Evolutionary conservation across 2,329 filamentous ascomycete species (phyloP).

Genomic region (Hymenoscyphus fraxineus): DNA sequence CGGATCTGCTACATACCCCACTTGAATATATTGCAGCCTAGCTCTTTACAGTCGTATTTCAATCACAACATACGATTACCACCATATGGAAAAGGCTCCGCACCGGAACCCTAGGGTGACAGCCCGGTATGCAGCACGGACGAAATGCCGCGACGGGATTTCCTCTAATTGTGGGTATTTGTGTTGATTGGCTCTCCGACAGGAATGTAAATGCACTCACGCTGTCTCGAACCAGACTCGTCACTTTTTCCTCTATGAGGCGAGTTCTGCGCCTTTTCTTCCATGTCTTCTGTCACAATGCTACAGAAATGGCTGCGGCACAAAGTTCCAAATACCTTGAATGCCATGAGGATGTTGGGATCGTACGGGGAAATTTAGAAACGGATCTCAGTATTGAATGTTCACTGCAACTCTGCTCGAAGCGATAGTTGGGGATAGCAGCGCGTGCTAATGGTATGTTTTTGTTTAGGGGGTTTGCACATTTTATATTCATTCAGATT

Average conservation of each 20-base stretch:
- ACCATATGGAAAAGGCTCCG: background rate
- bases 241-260: background rate
- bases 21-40: background rate
- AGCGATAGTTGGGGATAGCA: background rate
- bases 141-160: background rate
- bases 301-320: background rate
- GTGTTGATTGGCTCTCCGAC: background rate
- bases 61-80: background rate
- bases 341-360: constrained; percentile 1
- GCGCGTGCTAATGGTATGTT: background rate
- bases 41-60: background rate
- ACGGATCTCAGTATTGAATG: background rate
- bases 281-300: background rate
- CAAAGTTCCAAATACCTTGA: background rate
- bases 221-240: background rate
- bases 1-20: background rate
- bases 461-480: background rate
- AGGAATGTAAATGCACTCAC: background rate
- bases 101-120: background rate
- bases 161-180: background rate
- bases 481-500: background rate
- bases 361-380: constrained; percentile 1
- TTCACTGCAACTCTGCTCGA: background rate
- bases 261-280: background rate
- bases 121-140: background rate